Conservation (phyloP, 345 rosid genomes). For the Populus euphratica region DNA sequence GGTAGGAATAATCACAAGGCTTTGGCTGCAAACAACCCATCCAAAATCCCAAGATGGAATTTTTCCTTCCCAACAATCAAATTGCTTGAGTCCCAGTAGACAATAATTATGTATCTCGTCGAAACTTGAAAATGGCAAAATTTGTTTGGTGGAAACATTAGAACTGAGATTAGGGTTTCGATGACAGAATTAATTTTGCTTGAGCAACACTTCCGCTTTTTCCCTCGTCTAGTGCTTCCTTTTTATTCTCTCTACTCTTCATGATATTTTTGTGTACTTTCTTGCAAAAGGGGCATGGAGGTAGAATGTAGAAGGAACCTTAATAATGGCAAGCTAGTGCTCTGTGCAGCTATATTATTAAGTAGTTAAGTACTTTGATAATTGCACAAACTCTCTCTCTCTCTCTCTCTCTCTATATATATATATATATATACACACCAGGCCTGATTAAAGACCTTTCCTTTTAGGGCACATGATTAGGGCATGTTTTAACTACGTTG, state of each 20-base stretch:
- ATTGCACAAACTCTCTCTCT: too few species aligned
- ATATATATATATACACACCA: too few species aligned
- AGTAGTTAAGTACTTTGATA: too few species aligned
- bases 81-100: background rate
- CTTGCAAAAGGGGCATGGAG: background rate
- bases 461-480: background rate
- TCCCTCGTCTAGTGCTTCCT: background rate
- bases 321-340: too few species aligned
- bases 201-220: background rate
- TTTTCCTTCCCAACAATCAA: background rate
- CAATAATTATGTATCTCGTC: background rate
- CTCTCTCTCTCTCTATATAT: too few species aligned
- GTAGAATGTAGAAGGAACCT: background rate
- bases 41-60: background rate
- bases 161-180: constrained; percentile 1
- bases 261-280: background rate
- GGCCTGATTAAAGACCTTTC: too few species aligned
- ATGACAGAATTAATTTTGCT: background rate
- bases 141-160: background rate
- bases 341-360: too few species aligned
- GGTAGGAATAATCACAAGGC: background rate
- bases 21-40: background rate
- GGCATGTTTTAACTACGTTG: background rate
- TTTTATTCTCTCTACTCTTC: background rate
- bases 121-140: background rate